Evolutionary conservation across 768 basidiomycete genomes (phyloP), one percentile per base, ranked within the genome.

Genomic region (Russula brevipes): DNA sequence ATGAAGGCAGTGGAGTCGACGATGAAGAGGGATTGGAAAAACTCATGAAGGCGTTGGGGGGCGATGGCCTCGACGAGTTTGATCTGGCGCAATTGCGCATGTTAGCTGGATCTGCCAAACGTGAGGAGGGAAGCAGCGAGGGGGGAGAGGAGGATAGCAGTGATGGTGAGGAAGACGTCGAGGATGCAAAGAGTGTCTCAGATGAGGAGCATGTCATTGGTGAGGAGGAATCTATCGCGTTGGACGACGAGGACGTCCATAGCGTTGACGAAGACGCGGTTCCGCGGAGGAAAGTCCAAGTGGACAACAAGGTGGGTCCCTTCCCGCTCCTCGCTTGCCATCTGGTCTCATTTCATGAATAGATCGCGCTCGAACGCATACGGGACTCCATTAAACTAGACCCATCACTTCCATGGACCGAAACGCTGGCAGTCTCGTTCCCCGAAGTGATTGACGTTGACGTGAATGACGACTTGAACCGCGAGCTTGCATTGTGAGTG

Each of bases 401-500:
- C 69, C 76, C 84, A 33, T 83, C 84, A 63, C 73, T 92, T 51
- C 82, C 89, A 17, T 94, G 91, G 91, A 91, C 90, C 56, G 91
- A 95, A 72, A 92, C 90, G 0, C 79, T 94, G 1, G 78, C 80
- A 0, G 71, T 94, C 5, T 77, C 85, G 33, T 94, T 86, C 73
- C 88, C 92, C 5, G 76, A 88, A 61, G 79, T 80, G 19, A 86
- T 91, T 60, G 81, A 86, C 4, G 87, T 86, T 38, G 88, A 93
- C 67, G 86, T 93, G 31, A 74, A 89, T 57, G 89, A 94, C 73
- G 96, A 98, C 74, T 80, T 99, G 31, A 89, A 91, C 68, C 89
- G 97, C 62, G 97, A 99, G 76, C 83, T 98, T 47, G 91, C 93
- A 17, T 98, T 99, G 94, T 98, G 73, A 49, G 62, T 98, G 73